Conservation (phyloP, 2,329 filamentous ascomycete species). For the Cercospora sp. region DNA sequence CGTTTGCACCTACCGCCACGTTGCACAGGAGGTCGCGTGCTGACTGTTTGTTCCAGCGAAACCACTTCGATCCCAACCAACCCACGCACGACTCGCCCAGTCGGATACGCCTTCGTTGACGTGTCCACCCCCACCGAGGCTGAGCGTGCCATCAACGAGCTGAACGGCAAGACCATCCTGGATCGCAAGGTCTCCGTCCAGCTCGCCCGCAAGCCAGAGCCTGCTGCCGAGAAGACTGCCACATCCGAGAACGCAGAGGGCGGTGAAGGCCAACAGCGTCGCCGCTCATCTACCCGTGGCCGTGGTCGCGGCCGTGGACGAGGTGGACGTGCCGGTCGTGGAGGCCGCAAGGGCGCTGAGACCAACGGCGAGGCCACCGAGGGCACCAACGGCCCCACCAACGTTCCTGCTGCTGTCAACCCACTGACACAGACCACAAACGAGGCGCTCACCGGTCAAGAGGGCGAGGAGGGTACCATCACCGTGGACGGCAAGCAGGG, state of each 20-base stretch:
- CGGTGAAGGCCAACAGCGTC: conserved; percentile 64
- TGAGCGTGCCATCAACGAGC: conserved; percentile 89
- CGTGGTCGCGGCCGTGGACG: conserved; percentile 61
- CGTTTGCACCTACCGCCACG: conserved; percentile 50
- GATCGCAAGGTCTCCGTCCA: conserved; percentile 99
- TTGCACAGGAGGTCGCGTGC: conserved; percentile 6
- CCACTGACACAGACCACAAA: conserved; percentile 56
- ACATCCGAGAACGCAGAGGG: conserved; percentile 73
- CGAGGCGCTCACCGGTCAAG: conserved; percentile 57
- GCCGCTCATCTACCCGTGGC: conserved; percentile 58
- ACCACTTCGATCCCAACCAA: conserved; percentile 99
- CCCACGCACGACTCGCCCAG: conserved; percentile 95
- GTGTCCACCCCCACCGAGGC: conserved; percentile 92
- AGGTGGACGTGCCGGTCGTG: conserved; percentile 61
- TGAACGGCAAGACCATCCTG: conserved; percentile 96
- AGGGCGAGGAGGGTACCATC: conserved; percentile 50
- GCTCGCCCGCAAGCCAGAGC: conserved; percentile 95
- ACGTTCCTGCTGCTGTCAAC: conserved; percentile 54
- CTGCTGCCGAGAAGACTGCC: conserved; percentile 76
- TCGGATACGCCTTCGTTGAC: conserved; percentile 98
- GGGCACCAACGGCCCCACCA: conserved; percentile 51
- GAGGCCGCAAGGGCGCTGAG: conserved; percentile 65
- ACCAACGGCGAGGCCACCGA: conserved; percentile 28
- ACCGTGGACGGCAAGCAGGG: conserved; percentile 44
- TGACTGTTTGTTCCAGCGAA: conserved; percentile 63